Percentiles rank a stretch among this genome's conserved stretches.
Evolutionary conservation across 306 rosid genomes (phyloP).

Genomic region (Inga leiocalycina): DNA sequence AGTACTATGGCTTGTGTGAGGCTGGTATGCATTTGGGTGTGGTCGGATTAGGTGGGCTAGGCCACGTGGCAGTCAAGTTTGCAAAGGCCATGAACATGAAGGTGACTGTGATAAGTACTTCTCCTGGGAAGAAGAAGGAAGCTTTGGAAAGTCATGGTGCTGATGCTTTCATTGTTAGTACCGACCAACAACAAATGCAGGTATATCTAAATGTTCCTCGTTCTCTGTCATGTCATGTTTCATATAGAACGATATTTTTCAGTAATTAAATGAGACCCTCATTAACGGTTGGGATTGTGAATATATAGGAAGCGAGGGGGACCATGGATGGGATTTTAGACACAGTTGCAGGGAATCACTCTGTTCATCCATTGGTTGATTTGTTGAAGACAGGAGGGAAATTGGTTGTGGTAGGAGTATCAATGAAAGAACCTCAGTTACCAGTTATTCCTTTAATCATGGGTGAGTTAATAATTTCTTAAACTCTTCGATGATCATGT

Average conservation of each 20-base stretch:
- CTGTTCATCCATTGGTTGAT: slow-evolving; percentile 35
- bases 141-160: slow-evolving; percentile 53
- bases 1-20: slow-evolving; percentile 34
- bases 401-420: slow-evolving; percentile 46
- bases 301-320: slow-evolving; percentile 31
- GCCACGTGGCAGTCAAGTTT: slow-evolving; percentile 59
- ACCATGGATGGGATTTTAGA: slow-evolving; percentile 56
- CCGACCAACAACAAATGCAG: slow-evolving; percentile 44
- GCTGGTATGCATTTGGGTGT: slow-evolving; percentile 45
- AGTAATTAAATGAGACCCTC: too few species aligned
- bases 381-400: slow-evolving; percentile 46
- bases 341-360: slow-evolving; percentile 46
- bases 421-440: slow-evolving; percentile 33
- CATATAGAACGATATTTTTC: too few species aligned
- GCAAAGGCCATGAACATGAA: slow-evolving; percentile 47
- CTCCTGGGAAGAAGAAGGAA: slow-evolving; percentile 45
- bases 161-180: slow-evolving; percentile 49
- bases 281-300: background rate
- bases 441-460: slow-evolving; percentile 33
- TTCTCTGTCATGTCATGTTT: too few species aligned
- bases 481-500: too few species aligned
- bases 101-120: slow-evolving; percentile 53
- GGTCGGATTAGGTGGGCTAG: slow-evolving; percentile 53
- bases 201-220: background rate
- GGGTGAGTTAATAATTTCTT: slow-evolving; percentile 12